A percentile compares a stretch with the other conserved stretches of the same genome.
phyloP scores from a whole-genome alignment of 164 flowering plant genomes.

The Piper longum region DNA sequence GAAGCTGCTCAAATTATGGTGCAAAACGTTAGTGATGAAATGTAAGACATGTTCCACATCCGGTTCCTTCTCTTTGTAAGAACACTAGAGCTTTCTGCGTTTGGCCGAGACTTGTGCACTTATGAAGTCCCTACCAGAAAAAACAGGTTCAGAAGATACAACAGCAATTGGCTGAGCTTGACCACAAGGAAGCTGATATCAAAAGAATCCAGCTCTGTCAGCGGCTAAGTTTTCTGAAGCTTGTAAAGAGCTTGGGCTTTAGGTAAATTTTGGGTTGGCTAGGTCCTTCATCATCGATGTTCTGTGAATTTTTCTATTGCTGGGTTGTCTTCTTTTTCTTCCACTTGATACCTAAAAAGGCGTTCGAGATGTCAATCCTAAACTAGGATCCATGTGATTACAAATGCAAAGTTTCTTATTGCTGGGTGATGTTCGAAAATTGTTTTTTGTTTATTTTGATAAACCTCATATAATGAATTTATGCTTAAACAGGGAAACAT shows the following conservation, averaged over 20 bases:
- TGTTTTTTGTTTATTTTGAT: too few relatives aligned
- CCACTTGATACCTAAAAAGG: too few relatives aligned
- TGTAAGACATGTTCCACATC: conserved; percentile 34
- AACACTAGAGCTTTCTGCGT: neutral
- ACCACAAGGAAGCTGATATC: conserved; percentile 82
- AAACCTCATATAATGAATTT: conserved; percentile 1
- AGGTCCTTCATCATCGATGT: too few relatives aligned
- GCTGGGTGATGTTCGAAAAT: too few relatives aligned
- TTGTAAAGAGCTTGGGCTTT: conserved; percentile 92
- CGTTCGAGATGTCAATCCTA: too few relatives aligned
- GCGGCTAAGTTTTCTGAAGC: conserved; percentile 84
- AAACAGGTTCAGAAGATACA: conserved; percentile 93
- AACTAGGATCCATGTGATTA: too few relatives aligned
- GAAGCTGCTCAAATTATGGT: conserved; percentile 95
- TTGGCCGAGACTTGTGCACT: neutral
- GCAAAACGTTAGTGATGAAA: conserved; percentile 91
- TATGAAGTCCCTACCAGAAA: conserved; percentile 79
- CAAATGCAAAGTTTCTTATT: too few relatives aligned
- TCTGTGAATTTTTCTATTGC: too few relatives aligned
- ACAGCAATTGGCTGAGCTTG: conserved; percentile 83
- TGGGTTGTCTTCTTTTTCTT: too few relatives aligned
- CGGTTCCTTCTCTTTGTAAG: neutral
- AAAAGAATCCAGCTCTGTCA: conserved; percentile 75
- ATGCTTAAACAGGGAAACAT: conserved; percentile 49
- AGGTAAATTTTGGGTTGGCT: conserved; percentile 26